Evolutionary conservation across 139 green algal genomes (phyloP), one percentile per base, ranked within the genome.

Genomic region (Diplosphaera chodatii): DNA sequence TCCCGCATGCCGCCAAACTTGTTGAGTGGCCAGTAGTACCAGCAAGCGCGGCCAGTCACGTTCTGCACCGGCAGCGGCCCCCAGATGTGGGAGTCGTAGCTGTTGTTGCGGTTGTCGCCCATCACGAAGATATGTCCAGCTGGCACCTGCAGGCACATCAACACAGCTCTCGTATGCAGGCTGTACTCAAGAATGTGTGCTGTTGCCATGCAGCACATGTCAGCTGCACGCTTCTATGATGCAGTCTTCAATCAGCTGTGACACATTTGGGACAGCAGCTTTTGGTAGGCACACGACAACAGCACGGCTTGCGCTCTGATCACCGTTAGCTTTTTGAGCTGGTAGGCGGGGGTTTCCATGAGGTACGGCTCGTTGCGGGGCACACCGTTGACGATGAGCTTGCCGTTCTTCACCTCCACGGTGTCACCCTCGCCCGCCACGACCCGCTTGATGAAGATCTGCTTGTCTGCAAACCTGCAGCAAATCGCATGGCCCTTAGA

Each of bases 101-200:
- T 94, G 89, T 99, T 98, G 89, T 99, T 99, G 67, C 95, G 86
- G 85, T 99, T 99, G 86, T 99, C 95, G 32, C 95, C 95, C 89
- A 97, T 96, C 10, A 98, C 92, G 85, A 98, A 98, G 48, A 59
- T 59, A 18, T 59, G 48, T 3, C 48, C 48, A 21, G 48, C 10
- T 25, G 48, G 48, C 20, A 97, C 85, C 84, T 93, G 86, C 32
- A 59, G 25, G 37, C 37, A 6, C 6, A 10, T 48, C 8, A 6
- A 48, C 37, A 48, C 8, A 48, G 10, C 37, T 6, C 37, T 48
- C 8, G 10, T 20, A 48, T 48, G 37, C 37, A 48, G 6, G 8
- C 10, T 48, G 37, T 48, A 10, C 37, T 48, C 8, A 48, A 48
- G 8, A 48, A 48, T 48, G 6, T 48, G n/a, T n/a, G n/a, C n/a